phyloP scores from a whole-genome alignment of 2,329 filamentous ascomycete genomes.

The Aspergillus novoparasiticus region DNA sequence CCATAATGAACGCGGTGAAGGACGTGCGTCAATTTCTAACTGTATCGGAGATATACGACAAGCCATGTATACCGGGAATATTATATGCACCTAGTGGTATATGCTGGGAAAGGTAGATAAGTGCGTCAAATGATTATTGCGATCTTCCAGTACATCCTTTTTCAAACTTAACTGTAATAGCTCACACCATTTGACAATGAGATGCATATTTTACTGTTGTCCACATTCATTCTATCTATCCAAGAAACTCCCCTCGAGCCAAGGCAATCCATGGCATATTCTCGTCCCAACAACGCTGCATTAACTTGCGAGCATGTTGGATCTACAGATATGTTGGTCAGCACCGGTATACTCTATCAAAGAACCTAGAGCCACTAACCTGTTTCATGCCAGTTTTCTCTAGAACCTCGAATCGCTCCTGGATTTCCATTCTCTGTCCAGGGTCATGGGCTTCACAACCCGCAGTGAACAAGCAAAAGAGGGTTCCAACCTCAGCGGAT shows the following conservation, averaged over 20 bases:
- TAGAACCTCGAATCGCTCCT: constrained; percentile 66
- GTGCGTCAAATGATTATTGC: too few species aligned
- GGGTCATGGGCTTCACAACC: constrained; percentile 70
- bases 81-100: too few species aligned
- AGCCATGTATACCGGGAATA: too few species aligned
- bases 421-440: constrained; percentile 60
- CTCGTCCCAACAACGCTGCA: constrained; percentile 44
- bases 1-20: too few species aligned
- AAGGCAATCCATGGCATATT: constrained; percentile 42
- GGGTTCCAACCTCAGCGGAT: constrained; percentile 71
- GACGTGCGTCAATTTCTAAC: too few species aligned
- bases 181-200: not conserved
- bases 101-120: too few species aligned
- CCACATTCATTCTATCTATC: constrained; percentile 15
- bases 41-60: too few species aligned
- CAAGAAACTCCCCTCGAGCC: constrained; percentile 43
- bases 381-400: constrained; percentile 78
- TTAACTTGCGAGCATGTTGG: constrained; percentile 42
- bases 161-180: not conserved
- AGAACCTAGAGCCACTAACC: constrained; percentile 46
- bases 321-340: constrained; percentile 29
- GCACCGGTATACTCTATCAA: not conserved
- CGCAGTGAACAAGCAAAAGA: constrained; percentile 83
- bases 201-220: not conserved
- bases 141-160: too few species aligned